Percentiles rank a stretch among this genome's conserved stretches.
These are phyloP conservation scores for Wickerhamia fluorescens DNA, from an alignment of 805 yeast genomes.

Conservation along the genomic window DNA sequence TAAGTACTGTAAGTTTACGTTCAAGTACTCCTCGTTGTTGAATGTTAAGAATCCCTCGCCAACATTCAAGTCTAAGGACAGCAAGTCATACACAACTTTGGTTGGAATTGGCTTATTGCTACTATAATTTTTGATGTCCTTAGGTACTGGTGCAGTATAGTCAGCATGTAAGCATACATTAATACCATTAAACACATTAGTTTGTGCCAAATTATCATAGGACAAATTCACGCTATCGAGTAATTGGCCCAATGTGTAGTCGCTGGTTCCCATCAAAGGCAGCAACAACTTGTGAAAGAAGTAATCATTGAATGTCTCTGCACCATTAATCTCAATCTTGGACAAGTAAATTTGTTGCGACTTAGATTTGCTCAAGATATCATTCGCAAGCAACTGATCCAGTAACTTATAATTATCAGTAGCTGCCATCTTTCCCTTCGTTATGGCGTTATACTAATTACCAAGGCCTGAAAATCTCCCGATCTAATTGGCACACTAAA, in stretches of 20 bases:
- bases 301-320: constrained; percentile 37
- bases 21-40: constrained; percentile 32
- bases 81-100: constrained; percentile 35
- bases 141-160: constrained; percentile 22
- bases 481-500: no score
- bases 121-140: constrained; percentile 20
- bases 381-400: constrained; percentile 18
- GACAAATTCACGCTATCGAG: constrained; percentile 25
- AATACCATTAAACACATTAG: constrained; percentile 40
- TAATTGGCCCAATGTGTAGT: constrained; percentile 38
- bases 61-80: constrained; percentile 29
- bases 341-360: constrained; percentile 31
- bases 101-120: constrained; percentile 38
- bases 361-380: constrained; percentile 21
- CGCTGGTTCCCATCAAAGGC: constrained; percentile 35
- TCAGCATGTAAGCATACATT: constrained; percentile 35
- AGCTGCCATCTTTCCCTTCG: no score
- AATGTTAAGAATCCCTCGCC: constrained; percentile 29
- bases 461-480: no score
- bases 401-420: no score
- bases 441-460: no score
- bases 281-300: constrained; percentile 41
- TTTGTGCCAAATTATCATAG: constrained; percentile 29
- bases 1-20: constrained; percentile 31
- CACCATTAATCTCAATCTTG: constrained; percentile 34